Conservation (phyloP, 208 protist species). For the Wallacemonas collosoma region DNA sequence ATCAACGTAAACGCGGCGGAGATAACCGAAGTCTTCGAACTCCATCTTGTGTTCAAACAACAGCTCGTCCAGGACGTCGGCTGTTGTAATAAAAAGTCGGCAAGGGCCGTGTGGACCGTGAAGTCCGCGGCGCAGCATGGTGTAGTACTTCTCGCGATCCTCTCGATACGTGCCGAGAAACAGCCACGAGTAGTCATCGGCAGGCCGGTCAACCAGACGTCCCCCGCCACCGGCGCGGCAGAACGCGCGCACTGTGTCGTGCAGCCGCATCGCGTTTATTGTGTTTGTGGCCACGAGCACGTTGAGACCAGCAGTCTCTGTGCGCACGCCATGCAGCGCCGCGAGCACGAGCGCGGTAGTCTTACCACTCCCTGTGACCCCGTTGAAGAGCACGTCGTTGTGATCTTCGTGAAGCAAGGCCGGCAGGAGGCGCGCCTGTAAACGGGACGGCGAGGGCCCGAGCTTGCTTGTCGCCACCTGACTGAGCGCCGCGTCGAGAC, state of each 20-base stretch:
- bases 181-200: conserved; percentile 75
- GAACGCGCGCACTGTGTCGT: conserved; percentile 56
- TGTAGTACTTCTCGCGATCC: conserved; percentile 61
- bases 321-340: conserved; percentile 67
- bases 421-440: conserved; percentile 74
- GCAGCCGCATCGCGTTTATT: conserved; percentile 62
- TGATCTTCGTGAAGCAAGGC: conserved; percentile 82
- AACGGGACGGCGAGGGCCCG: conserved; percentile 51
- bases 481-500: conserved; percentile 55
- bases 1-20: conserved; percentile 84
- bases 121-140: conserved; percentile 39
- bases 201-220: conserved; percentile 49
- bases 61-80: conserved; percentile 77
- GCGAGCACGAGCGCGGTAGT: conserved; percentile 77
- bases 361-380: conserved; percentile 80
- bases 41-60: conserved; percentile 89
- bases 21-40: conserved; percentile 82
- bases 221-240: conserved; percentile 51
- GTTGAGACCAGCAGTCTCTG: conserved; percentile 69
- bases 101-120: conserved; percentile 43
- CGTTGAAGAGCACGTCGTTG: conserved; percentile 85
- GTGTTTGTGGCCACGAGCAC: conserved; percentile 71
- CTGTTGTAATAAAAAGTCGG: conserved; percentile 80
- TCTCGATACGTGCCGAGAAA: conserved; percentile 54
- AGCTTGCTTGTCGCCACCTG: conserved; percentile 39